Conservation (phyloP, 768 basidiomycete genomes). For the Auricularia auricula-judae region DNA sequence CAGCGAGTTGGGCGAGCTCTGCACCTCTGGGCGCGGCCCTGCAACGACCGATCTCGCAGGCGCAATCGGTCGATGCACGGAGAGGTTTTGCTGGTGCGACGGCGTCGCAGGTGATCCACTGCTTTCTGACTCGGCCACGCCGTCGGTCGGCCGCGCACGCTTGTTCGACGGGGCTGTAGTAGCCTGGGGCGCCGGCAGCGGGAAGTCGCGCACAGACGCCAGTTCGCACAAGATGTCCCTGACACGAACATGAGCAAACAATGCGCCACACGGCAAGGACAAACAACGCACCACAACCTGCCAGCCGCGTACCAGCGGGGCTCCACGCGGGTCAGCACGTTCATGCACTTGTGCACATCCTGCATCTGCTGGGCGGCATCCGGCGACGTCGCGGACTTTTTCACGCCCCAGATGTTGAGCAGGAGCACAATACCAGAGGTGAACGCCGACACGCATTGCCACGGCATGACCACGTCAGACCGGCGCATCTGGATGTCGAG, state of each 20-base stretch:
- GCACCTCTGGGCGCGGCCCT: background rate
- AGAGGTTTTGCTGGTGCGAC: too few species aligned
- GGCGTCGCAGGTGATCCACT: conserved; percentile 13
- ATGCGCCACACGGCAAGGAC: background rate
- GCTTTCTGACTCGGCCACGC: conserved; percentile 46
- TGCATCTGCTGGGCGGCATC: conserved; percentile 42
- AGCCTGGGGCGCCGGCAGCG: conserved; percentile 44
- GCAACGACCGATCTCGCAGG: too few species aligned
- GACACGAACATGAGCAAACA: background rate
- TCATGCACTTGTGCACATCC: conserved; percentile 50
- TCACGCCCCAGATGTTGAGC: conserved; percentile 56
- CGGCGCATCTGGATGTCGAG: conserved; percentile 41
- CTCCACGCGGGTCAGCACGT: conserved; percentile 35
- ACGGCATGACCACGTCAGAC: conserved; percentile 16
- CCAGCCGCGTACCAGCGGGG: conserved; percentile 32
- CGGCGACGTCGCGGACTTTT: conserved; percentile 29
- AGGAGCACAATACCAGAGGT: conserved; percentile 46
- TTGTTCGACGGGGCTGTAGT: conserved; percentile 33
- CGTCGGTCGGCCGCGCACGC: conserved; percentile 19
- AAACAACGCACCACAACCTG: conserved; percentile 32
- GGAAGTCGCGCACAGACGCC: conserved; percentile 59
- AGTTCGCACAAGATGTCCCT: conserved; percentile 70
- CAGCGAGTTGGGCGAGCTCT: background rate
- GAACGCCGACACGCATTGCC: conserved; percentile 31
- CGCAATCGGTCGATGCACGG: too few species aligned